phyloP scores from a whole-genome alignment of 2,329 filamentous ascomycete genomes.

The Colletotrichum tofieldiae region DNA sequence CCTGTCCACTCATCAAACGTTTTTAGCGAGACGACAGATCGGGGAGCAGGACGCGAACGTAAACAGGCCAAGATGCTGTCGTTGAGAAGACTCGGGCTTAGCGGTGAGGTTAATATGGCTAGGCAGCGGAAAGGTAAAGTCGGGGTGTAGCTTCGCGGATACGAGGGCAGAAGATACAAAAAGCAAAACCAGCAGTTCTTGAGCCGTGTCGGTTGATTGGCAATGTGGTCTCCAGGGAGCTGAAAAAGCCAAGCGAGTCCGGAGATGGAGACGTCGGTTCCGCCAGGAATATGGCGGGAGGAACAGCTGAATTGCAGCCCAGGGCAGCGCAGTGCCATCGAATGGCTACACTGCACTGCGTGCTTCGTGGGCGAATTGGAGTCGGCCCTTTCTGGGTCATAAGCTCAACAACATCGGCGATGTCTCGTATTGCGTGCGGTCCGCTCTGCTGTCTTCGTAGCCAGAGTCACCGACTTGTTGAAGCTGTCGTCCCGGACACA shows the following conservation, averaged over 20 bases:
- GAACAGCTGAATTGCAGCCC: background rate
- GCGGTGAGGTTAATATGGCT: conserved; percentile 29
- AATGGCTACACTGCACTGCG: conserved; percentile 9
- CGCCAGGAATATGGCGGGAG: background rate
- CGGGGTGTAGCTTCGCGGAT: conserved; percentile 16
- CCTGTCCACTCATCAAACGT: background rate
- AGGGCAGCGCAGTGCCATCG: background rate
- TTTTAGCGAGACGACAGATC: background rate
- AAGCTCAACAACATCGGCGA: conserved; percentile 1
- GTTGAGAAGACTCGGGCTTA: conserved; percentile 2
- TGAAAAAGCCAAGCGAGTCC: background rate
- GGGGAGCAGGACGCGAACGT: background rate
- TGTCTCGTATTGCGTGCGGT: background rate
- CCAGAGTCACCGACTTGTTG: background rate
- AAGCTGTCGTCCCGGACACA: background rate
- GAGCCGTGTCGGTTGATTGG: conserved; percentile 6
- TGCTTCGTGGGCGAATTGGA: conserved; percentile 27
- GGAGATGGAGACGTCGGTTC: conserved; percentile 3
- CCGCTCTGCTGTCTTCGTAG: background rate
- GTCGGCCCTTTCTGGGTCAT: conserved; percentile 14
- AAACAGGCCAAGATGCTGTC: background rate
- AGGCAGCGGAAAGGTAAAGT: background rate
- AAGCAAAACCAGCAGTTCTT: conserved; percentile 14
- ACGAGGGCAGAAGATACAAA: conserved; percentile 16
- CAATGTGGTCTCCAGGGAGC: conserved; percentile 2